Evolutionary conservation across 2,329 filamentous ascomycete species (phyloP).

Genomic region (Myotisia sp.): DNA sequence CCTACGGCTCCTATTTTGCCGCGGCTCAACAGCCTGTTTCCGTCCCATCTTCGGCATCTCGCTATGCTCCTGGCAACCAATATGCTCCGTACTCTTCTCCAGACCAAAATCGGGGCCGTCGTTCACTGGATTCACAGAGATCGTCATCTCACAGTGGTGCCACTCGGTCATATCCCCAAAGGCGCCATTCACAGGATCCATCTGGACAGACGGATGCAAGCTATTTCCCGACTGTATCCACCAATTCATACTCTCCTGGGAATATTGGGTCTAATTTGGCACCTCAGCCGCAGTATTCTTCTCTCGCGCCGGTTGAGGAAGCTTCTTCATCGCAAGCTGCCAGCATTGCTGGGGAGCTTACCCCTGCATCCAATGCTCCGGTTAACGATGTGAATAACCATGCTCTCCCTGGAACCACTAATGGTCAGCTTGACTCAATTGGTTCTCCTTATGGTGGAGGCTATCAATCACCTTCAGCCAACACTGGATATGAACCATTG

Average conservation of each 20-base stretch:
- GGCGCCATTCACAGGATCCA: constrained; percentile 26
- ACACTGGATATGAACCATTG: no score
- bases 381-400: constrained; percentile 2
- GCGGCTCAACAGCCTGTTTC: constrained; percentile 22
- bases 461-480: no score
- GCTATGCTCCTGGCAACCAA: constrained; percentile 31
- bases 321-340: constrained; percentile 18
- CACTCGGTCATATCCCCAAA: constrained; percentile 18
- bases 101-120: constrained; percentile 36
- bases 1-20: constrained; percentile 48
- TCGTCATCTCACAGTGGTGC: constrained; percentile 25
- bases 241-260: constrained; percentile 16
- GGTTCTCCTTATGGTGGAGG: no score
- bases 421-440: no score
- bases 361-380: constrained; percentile 5
- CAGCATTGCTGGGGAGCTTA: constrained; percentile 4
- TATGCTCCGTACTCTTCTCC: constrained; percentile 38
- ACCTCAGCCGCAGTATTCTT: constrained; percentile 25
- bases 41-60: constrained; percentile 22
- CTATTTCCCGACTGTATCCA: constrained; percentile 19
- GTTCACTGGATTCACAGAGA: constrained; percentile 36
- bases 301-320: constrained; percentile 29
- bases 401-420: not conserved
- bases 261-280: constrained; percentile 14
- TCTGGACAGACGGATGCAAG: constrained; percentile 22